A percentile compares a stretch with the other conserved stretches of the same genome.
phyloP scores from a whole-genome alignment of 345 rosid species.

The Geranium rotundifolium region DNA sequence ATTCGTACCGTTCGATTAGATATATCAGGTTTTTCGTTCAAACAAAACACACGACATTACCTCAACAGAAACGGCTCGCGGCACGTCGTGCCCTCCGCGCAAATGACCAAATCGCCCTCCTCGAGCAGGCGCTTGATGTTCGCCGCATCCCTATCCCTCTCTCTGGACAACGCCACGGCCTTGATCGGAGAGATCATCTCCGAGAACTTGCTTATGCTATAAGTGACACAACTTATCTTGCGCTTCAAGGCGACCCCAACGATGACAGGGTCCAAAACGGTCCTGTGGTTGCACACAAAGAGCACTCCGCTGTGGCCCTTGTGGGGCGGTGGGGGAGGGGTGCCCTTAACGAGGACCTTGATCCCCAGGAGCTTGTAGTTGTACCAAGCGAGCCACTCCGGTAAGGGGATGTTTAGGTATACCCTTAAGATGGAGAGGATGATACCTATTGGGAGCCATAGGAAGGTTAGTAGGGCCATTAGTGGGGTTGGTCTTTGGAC shows the following conservation, averaged over 20 bases:
- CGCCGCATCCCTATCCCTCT: constrained; percentile 65
- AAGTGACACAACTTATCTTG: constrained; percentile 89
- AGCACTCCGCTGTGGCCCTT: constrained; percentile 76
- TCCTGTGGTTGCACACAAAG: constrained; percentile 82
- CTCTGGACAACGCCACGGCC: constrained; percentile 86
- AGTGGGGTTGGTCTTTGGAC: constrained; percentile 62
- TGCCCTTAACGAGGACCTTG: constrained; percentile 43
- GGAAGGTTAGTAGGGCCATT: constrained; percentile 49
- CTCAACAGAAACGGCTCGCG: constrained; percentile 79
- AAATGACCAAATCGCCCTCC: constrained; percentile 85
- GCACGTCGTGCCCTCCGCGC: constrained; percentile 95
- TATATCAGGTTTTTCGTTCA: no score
- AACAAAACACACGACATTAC: no score
- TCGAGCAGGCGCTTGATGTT: constrained; percentile 60
- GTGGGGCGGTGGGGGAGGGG: constrained; percentile 63
- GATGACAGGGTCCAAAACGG: constrained; percentile 68
- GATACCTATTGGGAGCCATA: constrained; percentile 62
- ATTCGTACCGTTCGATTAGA: no score
- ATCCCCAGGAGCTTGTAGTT: constrained; percentile 49
- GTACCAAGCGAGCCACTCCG: constrained; percentile 49
- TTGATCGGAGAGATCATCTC: constrained; percentile 82
- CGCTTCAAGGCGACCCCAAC: constrained; percentile 75
- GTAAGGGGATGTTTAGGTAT: constrained; percentile 53
- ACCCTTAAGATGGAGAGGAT: constrained; percentile 44
- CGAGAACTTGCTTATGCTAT: constrained; percentile 77